Evolutionary conservation across 2,329 filamentous ascomycete genomes (phyloP).

Genomic region (Ophiostoma triangulosporum): DNA sequence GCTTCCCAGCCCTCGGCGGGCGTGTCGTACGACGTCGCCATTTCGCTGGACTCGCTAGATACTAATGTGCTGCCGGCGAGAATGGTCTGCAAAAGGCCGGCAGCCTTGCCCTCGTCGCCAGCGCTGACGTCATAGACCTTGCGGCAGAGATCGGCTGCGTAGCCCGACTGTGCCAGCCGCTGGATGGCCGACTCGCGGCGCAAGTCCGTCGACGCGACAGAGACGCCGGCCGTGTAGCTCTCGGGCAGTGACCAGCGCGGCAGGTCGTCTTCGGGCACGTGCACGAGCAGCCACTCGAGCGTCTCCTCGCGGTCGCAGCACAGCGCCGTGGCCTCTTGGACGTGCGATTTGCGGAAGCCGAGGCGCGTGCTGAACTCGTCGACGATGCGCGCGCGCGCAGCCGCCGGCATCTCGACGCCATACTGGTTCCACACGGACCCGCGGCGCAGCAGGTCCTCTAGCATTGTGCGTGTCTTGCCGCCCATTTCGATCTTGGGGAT

Average conservation of each 20-base stretch:
- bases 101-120: constrained; percentile 63
- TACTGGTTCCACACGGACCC: constrained; percentile 82
- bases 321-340: constrained; percentile 72
- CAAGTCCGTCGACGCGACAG: constrained; percentile 69
- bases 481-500: constrained; percentile 92
- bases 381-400: constrained; percentile 46
- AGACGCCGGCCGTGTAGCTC: constrained; percentile 80
- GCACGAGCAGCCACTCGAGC: constrained; percentile 89
- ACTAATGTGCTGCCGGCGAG: constrained; percentile 39
- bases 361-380: constrained; percentile 57
- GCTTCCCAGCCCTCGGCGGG: constrained; percentile 65
- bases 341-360: constrained; percentile 79
- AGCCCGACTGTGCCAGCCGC: constrained; percentile 68
- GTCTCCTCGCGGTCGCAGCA: constrained; percentile 89
- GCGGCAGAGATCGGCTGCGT: constrained; percentile 70
- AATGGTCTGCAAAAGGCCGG: constrained; percentile 62
- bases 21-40: constrained; percentile 24
- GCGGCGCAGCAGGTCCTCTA: constrained; percentile 67
- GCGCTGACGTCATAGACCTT: constrained; percentile 57
- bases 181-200: constrained; percentile 72
- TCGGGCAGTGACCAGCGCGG: constrained; percentile 85
- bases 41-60: neutral
- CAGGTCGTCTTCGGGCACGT: constrained; percentile 95
- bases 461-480: constrained; percentile 58
- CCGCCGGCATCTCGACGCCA: constrained; percentile 47